Conservation (phyloP, 129 eudicot species). For the Kitagawia praeruptora region DNA sequence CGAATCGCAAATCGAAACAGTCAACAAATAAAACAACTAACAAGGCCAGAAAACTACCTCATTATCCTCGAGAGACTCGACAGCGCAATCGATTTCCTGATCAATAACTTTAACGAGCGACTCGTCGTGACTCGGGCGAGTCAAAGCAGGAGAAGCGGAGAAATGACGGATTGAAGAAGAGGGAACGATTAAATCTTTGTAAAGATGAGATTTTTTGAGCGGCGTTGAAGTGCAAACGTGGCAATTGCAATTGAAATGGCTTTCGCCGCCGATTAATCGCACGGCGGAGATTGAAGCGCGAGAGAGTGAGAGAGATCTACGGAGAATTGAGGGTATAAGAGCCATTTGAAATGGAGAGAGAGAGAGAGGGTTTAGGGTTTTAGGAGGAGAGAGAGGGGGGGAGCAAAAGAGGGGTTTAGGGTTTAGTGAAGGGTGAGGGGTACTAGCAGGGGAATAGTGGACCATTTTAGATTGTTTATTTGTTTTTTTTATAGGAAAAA, state of each 20-base stretch:
- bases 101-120: slow-evolving; percentile 42
- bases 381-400: not conserved
- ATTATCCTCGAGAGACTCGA: slow-evolving; percentile 30
- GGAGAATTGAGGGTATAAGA: slow-evolving; percentile 25
- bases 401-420: not conserved
- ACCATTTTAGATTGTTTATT: too few relatives aligned
- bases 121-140: slow-evolving; percentile 7
- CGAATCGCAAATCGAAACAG: not conserved
- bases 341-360: slow-evolving; percentile 26
- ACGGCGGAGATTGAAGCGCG: slow-evolving; percentile 41
- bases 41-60: slow-evolving; percentile 22
- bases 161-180: slow-evolving; percentile 20
- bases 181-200: slow-evolving; percentile 10
- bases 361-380: not conserved
- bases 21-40: not conserved
- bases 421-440: not conserved
- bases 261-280: slow-evolving; percentile 34
- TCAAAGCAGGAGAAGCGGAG: slow-evolving; percentile 21
- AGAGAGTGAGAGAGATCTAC: slow-evolving; percentile 45
- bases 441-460: too few relatives aligned
- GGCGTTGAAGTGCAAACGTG: slow-evolving; percentile 30
- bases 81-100: slow-evolving; percentile 47
- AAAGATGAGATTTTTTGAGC: slow-evolving; percentile 18
- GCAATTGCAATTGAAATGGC: slow-evolving; percentile 21
- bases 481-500: too few relatives aligned